These are phyloP conservation scores for Metschnikowia continentalis DNA, from an alignment of 805 yeast genomes.

Conservation along the genomic window DNA sequence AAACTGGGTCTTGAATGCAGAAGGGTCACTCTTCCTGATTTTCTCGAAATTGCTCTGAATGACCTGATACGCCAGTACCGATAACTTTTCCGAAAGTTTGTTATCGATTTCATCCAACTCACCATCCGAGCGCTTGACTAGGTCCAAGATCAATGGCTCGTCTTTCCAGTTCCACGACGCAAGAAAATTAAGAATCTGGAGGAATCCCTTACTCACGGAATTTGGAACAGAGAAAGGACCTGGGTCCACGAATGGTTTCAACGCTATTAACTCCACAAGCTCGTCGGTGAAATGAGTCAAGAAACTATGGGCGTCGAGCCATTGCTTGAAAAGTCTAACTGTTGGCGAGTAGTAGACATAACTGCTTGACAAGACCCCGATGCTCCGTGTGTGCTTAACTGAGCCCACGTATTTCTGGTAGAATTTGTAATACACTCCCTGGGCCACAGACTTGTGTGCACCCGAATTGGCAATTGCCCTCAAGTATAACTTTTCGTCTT, in stretches of 20 bases:
- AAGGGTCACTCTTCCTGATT: slow-evolving; percentile 75
- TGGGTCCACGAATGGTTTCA: slow-evolving; percentile 81
- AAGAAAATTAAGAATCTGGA: slow-evolving; percentile 65
- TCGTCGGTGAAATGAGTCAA: slow-evolving; percentile 72
- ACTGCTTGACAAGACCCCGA: slow-evolving; percentile 65
- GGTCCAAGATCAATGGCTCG: slow-evolving; percentile 75
- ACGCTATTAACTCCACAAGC: slow-evolving; percentile 73
- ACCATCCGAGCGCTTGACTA: slow-evolving; percentile 43
- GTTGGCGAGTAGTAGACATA: slow-evolving; percentile 74
- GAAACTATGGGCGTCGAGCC: slow-evolving; percentile 83
- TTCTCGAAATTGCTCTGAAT: slow-evolving; percentile 63
- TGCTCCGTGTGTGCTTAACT: slow-evolving; percentile 76
- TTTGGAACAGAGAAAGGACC: slow-evolving; percentile 82
- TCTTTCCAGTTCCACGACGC: slow-evolving; percentile 94
- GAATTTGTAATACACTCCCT: slow-evolving; percentile 60
- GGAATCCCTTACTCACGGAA: slow-evolving; percentile 75
- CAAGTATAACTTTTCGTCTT: slow-evolving; percentile 72
- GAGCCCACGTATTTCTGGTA: slow-evolving; percentile 61
- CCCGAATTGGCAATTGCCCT: slow-evolving; percentile 66
- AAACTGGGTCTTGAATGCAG: slow-evolving; percentile 71
- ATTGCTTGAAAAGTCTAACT: slow-evolving; percentile 78
- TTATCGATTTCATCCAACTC: slow-evolving; percentile 30
- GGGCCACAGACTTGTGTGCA: slow-evolving; percentile 56
- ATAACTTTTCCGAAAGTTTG: slow-evolving; percentile 56
- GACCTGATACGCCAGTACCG: slow-evolving; percentile 56